These are phyloP conservation scores for Viola pubescens DNA, from an alignment of 441 rosid genomes.

Conservation along the genomic window DNA sequence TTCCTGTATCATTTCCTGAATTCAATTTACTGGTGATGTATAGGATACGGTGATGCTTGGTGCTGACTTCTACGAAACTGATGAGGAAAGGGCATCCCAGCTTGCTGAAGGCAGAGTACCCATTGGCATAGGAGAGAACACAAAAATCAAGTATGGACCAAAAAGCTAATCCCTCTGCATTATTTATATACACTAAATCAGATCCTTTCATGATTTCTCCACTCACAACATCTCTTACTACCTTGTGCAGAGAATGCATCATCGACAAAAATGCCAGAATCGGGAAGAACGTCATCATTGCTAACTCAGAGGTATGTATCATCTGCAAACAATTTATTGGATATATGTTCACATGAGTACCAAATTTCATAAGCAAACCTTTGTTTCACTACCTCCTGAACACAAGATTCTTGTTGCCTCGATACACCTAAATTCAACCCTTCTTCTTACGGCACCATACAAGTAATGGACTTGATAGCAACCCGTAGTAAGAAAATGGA, in stretches of 20 bases:
- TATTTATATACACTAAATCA: background rate
- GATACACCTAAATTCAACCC: too few species aligned
- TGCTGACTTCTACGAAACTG: conserved; percentile 85
- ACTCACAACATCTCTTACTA: background rate
- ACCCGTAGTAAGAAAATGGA: too few species aligned
- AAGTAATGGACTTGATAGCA: too few species aligned
- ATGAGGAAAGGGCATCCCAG: conserved; percentile 50
- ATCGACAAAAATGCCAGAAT: conserved; percentile 91
- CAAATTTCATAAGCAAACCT: too few species aligned
- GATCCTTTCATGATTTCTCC: conserved; percentile 5
- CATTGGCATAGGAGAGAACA: conserved; percentile 76
- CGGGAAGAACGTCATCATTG: conserved; percentile 77
- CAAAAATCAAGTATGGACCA: conserved; percentile 57
- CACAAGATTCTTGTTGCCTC: too few species aligned
- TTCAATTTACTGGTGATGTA: conserved; percentile 5
- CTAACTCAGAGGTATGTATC: conserved; percentile 64
- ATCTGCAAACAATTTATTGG: background rate
- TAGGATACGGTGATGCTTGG: conserved; percentile 96
- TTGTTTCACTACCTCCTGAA: too few species aligned
- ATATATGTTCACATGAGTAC: too few species aligned
- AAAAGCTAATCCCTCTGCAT: background rate
- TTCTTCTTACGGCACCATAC: too few species aligned
- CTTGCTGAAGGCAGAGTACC: conserved; percentile 74
- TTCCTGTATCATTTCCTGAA: background rate
- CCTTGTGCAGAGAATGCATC: conserved; percentile 66